These are phyloP conservation scores for Tritrichomonas musculus DNA, from an alignment of 208 protist species.

Conservation along the genomic window DNA sequence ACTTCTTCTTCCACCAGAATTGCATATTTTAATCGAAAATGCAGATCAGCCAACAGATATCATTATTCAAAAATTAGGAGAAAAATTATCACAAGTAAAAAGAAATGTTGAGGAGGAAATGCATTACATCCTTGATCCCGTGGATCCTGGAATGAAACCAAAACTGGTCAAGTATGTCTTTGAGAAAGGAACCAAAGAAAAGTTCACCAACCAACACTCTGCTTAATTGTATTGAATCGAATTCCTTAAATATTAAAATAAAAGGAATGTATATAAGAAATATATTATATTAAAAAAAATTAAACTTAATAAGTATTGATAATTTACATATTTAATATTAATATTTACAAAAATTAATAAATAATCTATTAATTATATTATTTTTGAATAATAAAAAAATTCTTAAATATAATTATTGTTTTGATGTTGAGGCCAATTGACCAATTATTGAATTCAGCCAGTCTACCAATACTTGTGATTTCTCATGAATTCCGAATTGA, in stretches of 20 bases:
- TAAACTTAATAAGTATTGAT: too few species aligned
- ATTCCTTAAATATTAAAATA: too few species aligned
- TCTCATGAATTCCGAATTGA: constrained; percentile 16
- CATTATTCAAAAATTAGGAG: background rate
- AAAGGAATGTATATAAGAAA: too few species aligned
- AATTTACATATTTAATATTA: too few species aligned
- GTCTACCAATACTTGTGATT: background rate
- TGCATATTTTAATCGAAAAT: background rate
- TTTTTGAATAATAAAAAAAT: too few species aligned
- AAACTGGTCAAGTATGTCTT: background rate
- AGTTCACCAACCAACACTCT: constrained; percentile 3
- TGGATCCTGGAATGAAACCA: background rate
- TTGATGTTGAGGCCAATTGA: too few species aligned
- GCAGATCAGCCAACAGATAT: background rate
- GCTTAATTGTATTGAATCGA: background rate
- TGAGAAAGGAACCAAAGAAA: background rate
- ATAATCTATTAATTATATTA: too few species aligned
- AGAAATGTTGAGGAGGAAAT: background rate
- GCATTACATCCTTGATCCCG: background rate
- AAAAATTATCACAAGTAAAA: background rate
- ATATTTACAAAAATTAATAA: too few species aligned
- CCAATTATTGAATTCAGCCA: background rate
- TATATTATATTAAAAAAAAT: too few species aligned
- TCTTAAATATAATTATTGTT: too few species aligned
- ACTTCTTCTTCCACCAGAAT: background rate